Evolutionary conservation across 306 rosid genomes (phyloP).

Genomic region (Vigna nakashimae): DNA sequence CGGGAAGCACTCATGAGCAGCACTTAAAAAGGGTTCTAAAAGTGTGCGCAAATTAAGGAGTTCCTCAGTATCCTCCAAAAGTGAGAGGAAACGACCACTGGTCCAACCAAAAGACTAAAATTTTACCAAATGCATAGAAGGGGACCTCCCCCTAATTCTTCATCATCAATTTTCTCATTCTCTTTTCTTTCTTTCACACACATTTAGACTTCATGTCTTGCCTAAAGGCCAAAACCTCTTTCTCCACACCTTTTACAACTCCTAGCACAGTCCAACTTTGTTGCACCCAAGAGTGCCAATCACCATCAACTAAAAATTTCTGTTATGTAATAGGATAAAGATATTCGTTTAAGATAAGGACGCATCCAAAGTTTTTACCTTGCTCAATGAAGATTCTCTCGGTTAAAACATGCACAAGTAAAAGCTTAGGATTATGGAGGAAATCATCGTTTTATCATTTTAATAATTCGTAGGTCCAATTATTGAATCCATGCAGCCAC

Average conservation of each 20-base stretch:
- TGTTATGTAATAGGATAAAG: conserved; percentile 8
- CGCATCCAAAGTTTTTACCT: conserved; percentile 8
- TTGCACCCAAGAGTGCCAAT: neutral
- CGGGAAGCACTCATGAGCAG: conserved; percentile 50
- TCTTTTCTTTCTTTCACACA: conserved; percentile 37
- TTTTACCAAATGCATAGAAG: conserved; percentile 32
- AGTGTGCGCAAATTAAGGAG: conserved; percentile 74
- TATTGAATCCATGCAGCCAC: conserved; percentile 34
- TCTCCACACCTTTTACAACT: conserved; percentile 36
- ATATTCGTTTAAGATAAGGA: conserved; percentile 38
- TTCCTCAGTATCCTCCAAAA: conserved; percentile 45
- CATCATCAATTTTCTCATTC: conserved; percentile 32
- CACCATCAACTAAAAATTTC: too few species aligned
- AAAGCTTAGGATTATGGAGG: neutral
- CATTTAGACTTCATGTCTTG: conserved; percentile 44
- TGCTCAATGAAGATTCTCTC: conserved; percentile 1
- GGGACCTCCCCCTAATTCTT: conserved; percentile 41
- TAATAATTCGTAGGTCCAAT: conserved; percentile 43
- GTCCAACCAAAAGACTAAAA: conserved; percentile 40
- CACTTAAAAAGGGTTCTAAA: conserved; percentile 52
- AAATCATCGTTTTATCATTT: conserved; percentile 37
- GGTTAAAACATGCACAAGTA: conserved; percentile 11
- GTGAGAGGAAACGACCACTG: conserved; percentile 46
- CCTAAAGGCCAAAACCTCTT: neutral
- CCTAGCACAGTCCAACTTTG: conserved; percentile 23